phyloP scores from a whole-genome alignment of 768 basidiomycete species.

The Pseudohyphozyma bogoriensis region DNA sequence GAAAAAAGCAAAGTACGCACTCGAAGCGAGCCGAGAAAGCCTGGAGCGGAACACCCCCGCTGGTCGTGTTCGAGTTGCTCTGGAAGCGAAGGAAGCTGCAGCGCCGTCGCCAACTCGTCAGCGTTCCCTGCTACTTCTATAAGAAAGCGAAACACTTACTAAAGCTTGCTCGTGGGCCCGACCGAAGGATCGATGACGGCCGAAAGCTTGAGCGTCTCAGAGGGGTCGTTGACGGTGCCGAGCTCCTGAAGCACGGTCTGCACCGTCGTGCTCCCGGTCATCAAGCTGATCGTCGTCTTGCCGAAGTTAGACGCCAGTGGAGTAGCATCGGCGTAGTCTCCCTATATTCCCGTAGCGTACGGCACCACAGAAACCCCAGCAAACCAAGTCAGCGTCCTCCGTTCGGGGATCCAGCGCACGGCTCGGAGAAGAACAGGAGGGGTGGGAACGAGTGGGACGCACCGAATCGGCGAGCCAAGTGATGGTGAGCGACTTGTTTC shows the following conservation, averaged over 20 bases:
- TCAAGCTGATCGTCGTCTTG: background rate
- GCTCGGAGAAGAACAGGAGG: background rate
- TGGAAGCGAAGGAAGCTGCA: constrained; percentile 18
- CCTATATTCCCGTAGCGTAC: background rate
- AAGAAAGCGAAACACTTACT: background rate
- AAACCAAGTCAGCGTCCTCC: background rate
- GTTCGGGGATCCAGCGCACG: background rate
- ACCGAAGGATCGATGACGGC: background rate
- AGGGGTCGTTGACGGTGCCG: constrained; percentile 7
- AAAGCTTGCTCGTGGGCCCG: background rate
- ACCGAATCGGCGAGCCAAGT: constrained; percentile 5
- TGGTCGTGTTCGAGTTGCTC: background rate
- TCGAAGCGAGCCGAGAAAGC: constrained; percentile 21
- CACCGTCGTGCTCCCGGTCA: background rate
- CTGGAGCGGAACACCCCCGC: constrained; percentile 7
- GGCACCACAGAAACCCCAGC: background rate
- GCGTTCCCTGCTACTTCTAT: no score
- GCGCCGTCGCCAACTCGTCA: no score
- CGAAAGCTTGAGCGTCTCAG: background rate
- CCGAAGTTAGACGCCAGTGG: background rate
- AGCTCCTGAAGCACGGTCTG: constrained; percentile 2
- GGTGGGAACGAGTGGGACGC: background rate
- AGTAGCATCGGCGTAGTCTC: background rate
- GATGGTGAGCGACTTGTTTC: constrained; percentile 1
- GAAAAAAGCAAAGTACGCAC: no score